phyloP scores from a whole-genome alignment of 2,329 filamentous ascomycete species.

The Dactylellina cionopaga region DNA sequence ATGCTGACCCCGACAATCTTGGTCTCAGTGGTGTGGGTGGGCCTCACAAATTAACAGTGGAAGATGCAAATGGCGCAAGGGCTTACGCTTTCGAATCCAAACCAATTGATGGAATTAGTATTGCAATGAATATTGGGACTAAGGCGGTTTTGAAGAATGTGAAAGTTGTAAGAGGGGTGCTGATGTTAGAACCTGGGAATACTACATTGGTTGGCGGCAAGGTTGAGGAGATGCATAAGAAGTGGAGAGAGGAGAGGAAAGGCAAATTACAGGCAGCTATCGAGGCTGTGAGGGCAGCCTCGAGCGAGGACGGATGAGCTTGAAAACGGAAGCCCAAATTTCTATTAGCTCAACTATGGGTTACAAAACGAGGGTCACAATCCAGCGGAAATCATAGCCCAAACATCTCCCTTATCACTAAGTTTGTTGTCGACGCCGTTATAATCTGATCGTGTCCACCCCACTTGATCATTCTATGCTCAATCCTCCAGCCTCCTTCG shows the following conservation, averaged over 20 bases:
- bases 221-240: slow-evolving; percentile 80
- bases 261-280: slow-evolving; percentile 72
- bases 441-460: slow-evolving; percentile 53
- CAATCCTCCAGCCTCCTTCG: slow-evolving; percentile 54
- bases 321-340: too few species aligned
- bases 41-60: slow-evolving; percentile 81
- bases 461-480: slow-evolving; percentile 57
- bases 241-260: slow-evolving; percentile 79
- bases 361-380: not conserved
- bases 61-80: slow-evolving; percentile 78
- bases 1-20: slow-evolving; percentile 40
- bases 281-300: slow-evolving; percentile 59
- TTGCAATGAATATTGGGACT: slow-evolving; percentile 78
- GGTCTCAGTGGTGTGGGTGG: slow-evolving; percentile 60
- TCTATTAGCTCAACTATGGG: not conserved
- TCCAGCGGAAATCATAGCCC: slow-evolving; percentile 6
- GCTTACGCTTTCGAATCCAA: slow-evolving; percentile 78
- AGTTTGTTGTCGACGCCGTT: slow-evolving; percentile 11
- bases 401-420: slow-evolving; percentile 46
- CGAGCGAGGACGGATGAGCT: slow-evolving; percentile 7
- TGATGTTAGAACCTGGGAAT: slow-evolving; percentile 77
- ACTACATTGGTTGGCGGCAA: slow-evolving; percentile 85
- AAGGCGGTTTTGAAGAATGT: slow-evolving; percentile 78
- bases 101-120: slow-evolving; percentile 71
- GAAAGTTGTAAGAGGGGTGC: slow-evolving; percentile 74